These are phyloP conservation scores for Neospermospora avenae DNA, from an alignment of 2,329 filamentous ascomycete species.

Conservation along the genomic window DNA sequence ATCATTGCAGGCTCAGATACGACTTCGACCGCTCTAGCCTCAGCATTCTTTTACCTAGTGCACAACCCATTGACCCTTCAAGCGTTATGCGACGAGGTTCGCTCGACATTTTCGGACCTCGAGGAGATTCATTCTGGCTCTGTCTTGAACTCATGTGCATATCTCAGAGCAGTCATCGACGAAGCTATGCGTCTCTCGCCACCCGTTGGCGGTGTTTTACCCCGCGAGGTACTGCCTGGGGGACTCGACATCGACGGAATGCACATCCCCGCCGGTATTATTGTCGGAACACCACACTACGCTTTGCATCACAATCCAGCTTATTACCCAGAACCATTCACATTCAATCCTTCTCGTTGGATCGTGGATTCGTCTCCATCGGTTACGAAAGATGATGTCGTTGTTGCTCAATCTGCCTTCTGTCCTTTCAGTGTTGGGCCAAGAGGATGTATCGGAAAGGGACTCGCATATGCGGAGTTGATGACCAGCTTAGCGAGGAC, in stretches of 20 bases:
- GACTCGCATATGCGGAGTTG: constrained; percentile 27
- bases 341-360: constrained; percentile 46
- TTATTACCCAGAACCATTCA: constrained; percentile 42
- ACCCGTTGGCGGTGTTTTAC: constrained; percentile 30
- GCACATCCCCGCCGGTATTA: constrained; percentile 39
- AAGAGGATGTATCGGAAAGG: constrained; percentile 30
- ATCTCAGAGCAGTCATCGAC: constrained; percentile 43
- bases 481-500: constrained; percentile 24
- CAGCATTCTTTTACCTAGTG: constrained; percentile 35
- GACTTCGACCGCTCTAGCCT: constrained; percentile 30
- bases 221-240: constrained; percentile 20
- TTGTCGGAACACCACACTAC: constrained; percentile 44
- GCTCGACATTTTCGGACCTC: constrained; percentile 21
- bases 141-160: constrained; percentile 36
- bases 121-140: constrained; percentile 36
- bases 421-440: constrained; percentile 29
- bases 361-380: constrained; percentile 28
- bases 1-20: constrained; percentile 39
- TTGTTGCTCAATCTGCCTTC: constrained; percentile 24
- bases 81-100: constrained; percentile 31
- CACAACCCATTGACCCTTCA: constrained; percentile 34
- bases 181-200: constrained; percentile 33
- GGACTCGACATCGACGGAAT: constrained; percentile 29
- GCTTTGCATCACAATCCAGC: constrained; percentile 42
- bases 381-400: constrained; percentile 24